Evolutionary conservation across 371 early-diverging fungal genomes (phyloP).

Genomic region (Zancudomyces culisetae): DNA sequence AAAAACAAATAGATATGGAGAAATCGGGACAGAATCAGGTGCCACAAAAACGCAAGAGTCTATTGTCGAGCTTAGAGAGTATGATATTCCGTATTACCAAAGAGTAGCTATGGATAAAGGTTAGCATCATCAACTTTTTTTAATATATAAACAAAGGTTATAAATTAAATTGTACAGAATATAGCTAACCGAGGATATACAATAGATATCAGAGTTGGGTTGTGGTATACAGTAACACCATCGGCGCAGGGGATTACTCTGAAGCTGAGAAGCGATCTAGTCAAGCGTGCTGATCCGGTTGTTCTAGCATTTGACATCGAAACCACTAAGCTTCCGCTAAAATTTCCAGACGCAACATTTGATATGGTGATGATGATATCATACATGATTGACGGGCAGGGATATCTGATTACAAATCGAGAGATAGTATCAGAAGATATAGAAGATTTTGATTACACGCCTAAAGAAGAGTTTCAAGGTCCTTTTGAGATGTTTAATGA

Average conservation of each 20-base stretch:
- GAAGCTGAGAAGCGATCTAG: constrained; percentile 51
- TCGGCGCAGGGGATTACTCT: constrained; percentile 31
- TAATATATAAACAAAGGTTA: no score
- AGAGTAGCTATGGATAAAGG: constrained; percentile 85
- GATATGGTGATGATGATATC: constrained; percentile 99
- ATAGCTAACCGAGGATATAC: neutral
- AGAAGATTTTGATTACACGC: constrained; percentile 94
- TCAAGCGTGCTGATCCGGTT: constrained; percentile 91
- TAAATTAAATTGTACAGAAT: constrained; percentile 3
- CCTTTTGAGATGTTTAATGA: constrained; percentile 97
- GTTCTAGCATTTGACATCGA: constrained; percentile 98
- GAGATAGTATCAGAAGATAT: constrained; percentile 94
- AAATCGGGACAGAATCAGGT: neutral
- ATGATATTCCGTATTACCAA: constrained; percentile 83
- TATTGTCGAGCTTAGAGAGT: constrained; percentile 80
- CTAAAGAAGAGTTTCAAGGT: constrained; percentile 89
- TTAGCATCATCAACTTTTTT: no score
- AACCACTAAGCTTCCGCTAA: constrained; percentile 94
- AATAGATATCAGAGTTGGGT: constrained; percentile 81
- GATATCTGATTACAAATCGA: constrained; percentile 94
- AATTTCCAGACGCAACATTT: constrained; percentile 87
- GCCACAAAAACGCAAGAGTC: constrained; percentile 23
- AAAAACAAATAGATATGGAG: constrained; percentile 4
- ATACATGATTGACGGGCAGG: constrained; percentile 95
- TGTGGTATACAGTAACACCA: constrained; percentile 75